Evolutionary conservation across 1,139 yeast species (phyloP), one percentile per base, ranked within the genome.

Genomic region (Hanseniaspora gamundiae): DNA sequence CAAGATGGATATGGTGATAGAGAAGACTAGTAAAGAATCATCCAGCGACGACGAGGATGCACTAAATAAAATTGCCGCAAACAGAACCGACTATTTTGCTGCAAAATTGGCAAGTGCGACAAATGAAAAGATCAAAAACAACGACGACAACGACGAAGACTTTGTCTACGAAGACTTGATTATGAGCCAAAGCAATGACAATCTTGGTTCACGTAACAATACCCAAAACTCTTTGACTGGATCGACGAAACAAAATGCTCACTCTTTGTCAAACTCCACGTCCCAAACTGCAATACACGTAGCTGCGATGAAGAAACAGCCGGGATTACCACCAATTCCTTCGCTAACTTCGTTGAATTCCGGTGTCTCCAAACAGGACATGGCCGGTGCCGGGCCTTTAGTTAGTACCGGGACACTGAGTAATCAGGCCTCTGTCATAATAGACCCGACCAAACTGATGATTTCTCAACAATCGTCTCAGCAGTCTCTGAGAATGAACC

Each of bases 91-190:
- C 56, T 78, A 85, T 47, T 88, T 88, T 64, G 97, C 97, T 11
- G 96, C 97, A 0, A 82, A 82, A 54, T 68, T 88, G 49, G 96
- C 96, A 7, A 80, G 87, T 50, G 97, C 97, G 1, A 94, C 88
- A 8, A 95, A 85, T 53, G 95, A 86, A 54, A 86, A 76, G 22
- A 44, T 39, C 7, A 44, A 40, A 17, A 38, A 36, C 7, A 87
- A 83, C 48, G 76, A 82, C 36, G 96, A 86, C 59, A 78, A 88
- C 38, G 95, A 87, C 53, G 97, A 91, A 60, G 85, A 95, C 1
- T 88, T 88, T 69, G 95, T 88, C 11, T 88, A 88, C 59, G 96
- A 87, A 54, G 65, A 64, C 42, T 62, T 69, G 1, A 66, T 68
- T 6, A 67, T 64, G 3, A 60, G 64, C 46, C 69, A 68, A 13